Base-by-base conservation (phyloP, 2,329 filamentous ascomycete genomes). In the Hypomyces rosellus region DNA sequence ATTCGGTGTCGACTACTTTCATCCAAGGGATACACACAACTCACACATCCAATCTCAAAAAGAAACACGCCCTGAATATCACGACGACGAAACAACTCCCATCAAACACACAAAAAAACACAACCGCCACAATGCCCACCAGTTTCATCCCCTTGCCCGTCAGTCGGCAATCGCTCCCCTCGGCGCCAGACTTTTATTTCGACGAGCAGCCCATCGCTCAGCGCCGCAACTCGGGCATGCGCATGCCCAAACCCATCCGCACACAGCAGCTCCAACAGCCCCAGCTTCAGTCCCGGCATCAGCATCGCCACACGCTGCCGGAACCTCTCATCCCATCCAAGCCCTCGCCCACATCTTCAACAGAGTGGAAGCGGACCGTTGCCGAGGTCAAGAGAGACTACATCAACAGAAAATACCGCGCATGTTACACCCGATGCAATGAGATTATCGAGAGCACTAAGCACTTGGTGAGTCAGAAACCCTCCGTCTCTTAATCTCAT, bases 331-430 rank as follows among this genome's bases (percentile, higher is more conserved):
- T 50, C 57, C 11, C 50, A 65, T 11, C 58, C 57, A 34, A 60
- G 63, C 8, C 61, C 76, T 11, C 74, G 75, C 2, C 70, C 33
- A 38, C 68, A 50, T 77, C 72, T 0, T 53, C 68, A 2, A 59
- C 64, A 3, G 77, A 81, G 43, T 83, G 80, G 80, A 73, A 67
- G 54, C 69, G 65, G 46, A 65, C 73, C 5, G 69, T 82, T 48
- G 61, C 66, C 18, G 76, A 81, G 36, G 70, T 81, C 54, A 82
- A 82, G 69, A 66, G 68, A 45, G 74, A 77, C 52, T 80, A 80
- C 54, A 55, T 74, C 16, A 70, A 70, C 57, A 70, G 70, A 50
- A 70, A 73, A 50, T 81, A 78, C 57, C 73, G 76, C 9, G 71
- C 74, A 7, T 82, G 80, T 63, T 74, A 74, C 37, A 65, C 72